These are phyloP conservation scores for Extremus antarcticus DNA, from an alignment of 495 filamentous ascomycete species.

Conservation along the genomic window DNA sequence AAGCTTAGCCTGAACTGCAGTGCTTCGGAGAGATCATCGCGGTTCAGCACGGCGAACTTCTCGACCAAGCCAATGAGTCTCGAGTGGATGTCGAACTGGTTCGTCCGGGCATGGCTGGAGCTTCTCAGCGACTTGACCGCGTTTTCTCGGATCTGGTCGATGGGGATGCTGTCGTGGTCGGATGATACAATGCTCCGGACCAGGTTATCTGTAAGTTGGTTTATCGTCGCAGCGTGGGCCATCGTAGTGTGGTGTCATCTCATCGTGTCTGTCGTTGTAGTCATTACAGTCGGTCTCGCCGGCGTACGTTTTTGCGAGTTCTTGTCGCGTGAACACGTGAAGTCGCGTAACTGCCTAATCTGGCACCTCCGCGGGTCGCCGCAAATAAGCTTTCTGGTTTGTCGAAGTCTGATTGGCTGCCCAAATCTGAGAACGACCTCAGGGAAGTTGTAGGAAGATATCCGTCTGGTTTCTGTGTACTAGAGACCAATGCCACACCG, in stretches of 20 bases:
- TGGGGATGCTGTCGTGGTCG: slow-evolving; percentile 22
- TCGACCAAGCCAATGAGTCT: slow-evolving; percentile 74
- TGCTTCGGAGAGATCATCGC: slow-evolving; percentile 71
- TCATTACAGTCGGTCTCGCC: too few relatives aligned
- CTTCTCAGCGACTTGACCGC: slow-evolving; percentile 45
- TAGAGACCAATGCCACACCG: not conserved
- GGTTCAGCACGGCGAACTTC: slow-evolving; percentile 69
- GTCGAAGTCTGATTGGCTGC: not conserved
- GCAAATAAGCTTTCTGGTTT: too few relatives aligned
- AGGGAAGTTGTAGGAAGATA: too few relatives aligned
- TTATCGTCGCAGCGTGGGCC: slow-evolving; percentile 37
- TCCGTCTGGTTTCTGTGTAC: too few relatives aligned
- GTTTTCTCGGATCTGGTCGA: slow-evolving; percentile 37
- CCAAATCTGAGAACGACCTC: not conserved
- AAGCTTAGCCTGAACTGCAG: slow-evolving; percentile 52
- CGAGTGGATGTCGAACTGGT: slow-evolving; percentile 75
- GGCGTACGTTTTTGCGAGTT: too few relatives aligned
- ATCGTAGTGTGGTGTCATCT: slow-evolving; percentile 24
- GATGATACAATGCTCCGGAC: slow-evolving; percentile 33
- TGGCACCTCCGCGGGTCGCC: not conserved
- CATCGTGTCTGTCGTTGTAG: not conserved
- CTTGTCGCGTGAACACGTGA: not conserved
- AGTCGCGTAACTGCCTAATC: too few relatives aligned
- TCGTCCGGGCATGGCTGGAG: slow-evolving; percentile 57
- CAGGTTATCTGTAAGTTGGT: slow-evolving; percentile 45